Evolutionary conservation across 2,329 filamentous ascomycete genomes (phyloP), one percentile per base, ranked within the genome.

Genomic region (Talaromyces sp.): DNA sequence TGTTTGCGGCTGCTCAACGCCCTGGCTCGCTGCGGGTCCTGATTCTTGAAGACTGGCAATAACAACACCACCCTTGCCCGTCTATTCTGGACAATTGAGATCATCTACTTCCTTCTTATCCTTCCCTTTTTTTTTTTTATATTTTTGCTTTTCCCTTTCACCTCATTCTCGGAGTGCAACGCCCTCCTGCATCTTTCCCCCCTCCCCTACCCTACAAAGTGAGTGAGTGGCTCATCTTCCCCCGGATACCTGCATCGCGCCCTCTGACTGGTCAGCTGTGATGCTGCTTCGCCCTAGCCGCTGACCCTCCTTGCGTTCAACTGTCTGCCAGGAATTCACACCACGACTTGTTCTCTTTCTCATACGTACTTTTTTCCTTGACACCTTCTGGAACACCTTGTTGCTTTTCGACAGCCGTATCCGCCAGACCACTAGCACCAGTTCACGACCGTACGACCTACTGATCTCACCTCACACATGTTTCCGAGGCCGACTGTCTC

Each of bases 181-280:
- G 37, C 54, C 37, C 39, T 33, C 60, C 50, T 62, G 54, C 35
- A 40, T 46, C 44, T 25, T 16, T 12, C 18, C 21, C 18, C 21
- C 50, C 44, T 25, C 7, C 23, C 18, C 21, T 11, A 12, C 50
- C 52, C 28, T 55, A 33, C 33, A 56, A 25, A 39, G 18, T 18
- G 33, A 52, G 25, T 25, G 46, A 31, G 62, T 58, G 58, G 46
- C 56, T 52, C 50, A n/a, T 52, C 50, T 56, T 57, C 61, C 56
- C n/a, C 61, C 61, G 61, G 61, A 63, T 56, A 63, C 46, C 62
- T 63, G 62, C 62, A 63, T 57, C 40, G 23, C 42, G 48, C 48
- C 25, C n/a, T 60, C 57, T 57, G 50, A 60, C 57, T 60, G 50
- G 50, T 23, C 52, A 23, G 31, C 55, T 28, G 40, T 7, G 33